Evolutionary conservation across 805 yeast species (phyloP).

Genomic region (Wickerhamiella hasegawae): DNA sequence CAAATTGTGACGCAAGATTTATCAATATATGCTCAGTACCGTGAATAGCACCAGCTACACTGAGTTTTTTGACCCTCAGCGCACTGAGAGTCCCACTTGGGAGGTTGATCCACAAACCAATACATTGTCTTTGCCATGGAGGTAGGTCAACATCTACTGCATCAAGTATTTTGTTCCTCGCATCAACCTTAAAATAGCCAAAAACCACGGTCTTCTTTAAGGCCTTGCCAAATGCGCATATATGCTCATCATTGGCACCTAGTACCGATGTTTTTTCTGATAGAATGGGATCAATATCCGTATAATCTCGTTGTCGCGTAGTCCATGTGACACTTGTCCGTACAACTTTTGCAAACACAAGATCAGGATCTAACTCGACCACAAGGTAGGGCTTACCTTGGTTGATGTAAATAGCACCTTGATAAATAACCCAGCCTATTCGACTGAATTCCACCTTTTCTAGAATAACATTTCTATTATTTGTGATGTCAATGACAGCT

Average conservation of each 20-base stretch:
- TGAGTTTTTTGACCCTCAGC: slow-evolving; percentile 40
- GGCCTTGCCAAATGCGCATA: slow-evolving; percentile 52
- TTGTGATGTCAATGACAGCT: slow-evolving; percentile 83
- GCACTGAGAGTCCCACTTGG: slow-evolving; percentile 48
- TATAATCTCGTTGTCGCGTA: slow-evolving; percentile 79
- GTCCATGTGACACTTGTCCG: slow-evolving; percentile 90
- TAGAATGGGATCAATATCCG: slow-evolving; percentile 72
- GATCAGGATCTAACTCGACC: slow-evolving; percentile 65
- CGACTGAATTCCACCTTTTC: slow-evolving; percentile 84
- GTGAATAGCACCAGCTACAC: slow-evolving; percentile 84
- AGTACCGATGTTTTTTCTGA: slow-evolving; percentile 13
- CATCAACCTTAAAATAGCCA: slow-evolving; percentile 82
- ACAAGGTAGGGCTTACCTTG: slow-evolving; percentile 87
- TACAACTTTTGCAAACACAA: slow-evolving; percentile 67
- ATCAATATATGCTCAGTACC: slow-evolving; percentile 88
- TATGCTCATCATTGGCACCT: neutral
- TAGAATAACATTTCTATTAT: slow-evolving; percentile 52
- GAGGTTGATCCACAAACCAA: slow-evolving; percentile 87
- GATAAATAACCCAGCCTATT: slow-evolving; percentile 77
- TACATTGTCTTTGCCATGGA: slow-evolving; percentile 49
- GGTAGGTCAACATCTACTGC: slow-evolving; percentile 87
- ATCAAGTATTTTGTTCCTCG: slow-evolving; percentile 65
- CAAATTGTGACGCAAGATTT: slow-evolving; percentile 57
- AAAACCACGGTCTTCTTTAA: slow-evolving; percentile 63
- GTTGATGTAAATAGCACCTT: slow-evolving; percentile 85